Evolutionary conservation across 2,329 filamentous ascomycete genomes (phyloP).

Genomic region (Bipolaris gigantea): DNA sequence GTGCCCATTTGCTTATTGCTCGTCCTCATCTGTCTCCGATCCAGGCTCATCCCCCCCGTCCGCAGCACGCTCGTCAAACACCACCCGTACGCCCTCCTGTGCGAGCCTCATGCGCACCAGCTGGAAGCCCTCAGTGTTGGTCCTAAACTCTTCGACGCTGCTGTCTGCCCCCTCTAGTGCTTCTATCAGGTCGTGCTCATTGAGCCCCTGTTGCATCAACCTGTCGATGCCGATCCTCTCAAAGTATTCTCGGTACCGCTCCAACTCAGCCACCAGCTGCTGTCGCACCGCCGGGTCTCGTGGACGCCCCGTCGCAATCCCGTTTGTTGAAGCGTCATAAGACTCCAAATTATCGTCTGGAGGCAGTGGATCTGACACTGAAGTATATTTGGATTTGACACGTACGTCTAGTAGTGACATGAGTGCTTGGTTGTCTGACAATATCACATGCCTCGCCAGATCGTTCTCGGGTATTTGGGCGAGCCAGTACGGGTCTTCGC

Average conservation of each 20-base stretch:
- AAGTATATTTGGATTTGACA: slow-evolving; percentile 58
- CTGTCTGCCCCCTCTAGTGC: slow-evolving; percentile 28
- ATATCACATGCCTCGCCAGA: slow-evolving; percentile 74
- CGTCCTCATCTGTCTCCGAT: slow-evolving; percentile 19
- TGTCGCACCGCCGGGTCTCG: slow-evolving; percentile 10
- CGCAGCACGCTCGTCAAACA: slow-evolving; percentile 25
- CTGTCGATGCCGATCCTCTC: slow-evolving; percentile 28
- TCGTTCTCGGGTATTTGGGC: slow-evolving; percentile 42
- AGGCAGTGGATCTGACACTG: slow-evolving; percentile 81
- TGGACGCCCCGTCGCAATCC: slow-evolving; percentile 1
- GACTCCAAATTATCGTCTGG: slow-evolving; percentile 55
- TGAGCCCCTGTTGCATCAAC: slow-evolving; percentile 20
- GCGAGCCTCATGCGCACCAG: slow-evolving; percentile 21
- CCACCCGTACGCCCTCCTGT: slow-evolving; percentile 31
- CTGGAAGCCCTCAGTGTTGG: slow-evolving; percentile 31
- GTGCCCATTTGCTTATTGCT: slow-evolving; percentile 1
- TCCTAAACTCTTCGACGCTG: slow-evolving; percentile 31
- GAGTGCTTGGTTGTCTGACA: slow-evolving; percentile 73
- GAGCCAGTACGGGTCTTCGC: slow-evolving; percentile 38
- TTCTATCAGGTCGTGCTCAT: slow-evolving; percentile 22
- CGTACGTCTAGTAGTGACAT: slow-evolving; percentile 68
- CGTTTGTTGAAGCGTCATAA: slow-evolving; percentile 19
- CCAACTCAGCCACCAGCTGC: slow-evolving; percentile 30
- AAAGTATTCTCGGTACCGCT: slow-evolving; percentile 34
- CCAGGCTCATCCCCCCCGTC: slow-evolving; percentile 4